phyloP scores from a whole-genome alignment of 2,329 filamentous ascomycete species.

The Penicillium aurantiogriseum region DNA sequence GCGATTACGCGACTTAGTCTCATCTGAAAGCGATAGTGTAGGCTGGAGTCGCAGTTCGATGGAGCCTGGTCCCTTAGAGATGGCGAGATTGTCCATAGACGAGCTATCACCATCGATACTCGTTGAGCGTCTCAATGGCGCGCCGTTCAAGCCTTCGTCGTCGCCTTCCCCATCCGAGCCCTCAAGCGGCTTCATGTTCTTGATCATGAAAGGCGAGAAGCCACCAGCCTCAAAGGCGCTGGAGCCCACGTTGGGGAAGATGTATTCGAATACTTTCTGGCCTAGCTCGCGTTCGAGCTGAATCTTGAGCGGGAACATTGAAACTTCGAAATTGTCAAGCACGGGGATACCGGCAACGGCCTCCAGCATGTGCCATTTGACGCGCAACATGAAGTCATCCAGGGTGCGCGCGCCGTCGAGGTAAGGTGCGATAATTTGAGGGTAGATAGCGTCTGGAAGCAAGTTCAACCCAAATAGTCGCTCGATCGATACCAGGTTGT shows the following conservation, averaged over 20 bases:
- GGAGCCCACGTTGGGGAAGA: constrained; percentile 80
- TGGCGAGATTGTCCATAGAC: constrained; percentile 47
- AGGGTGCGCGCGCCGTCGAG: constrained; percentile 62
- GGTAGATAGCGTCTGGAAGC: constrained; percentile 85
- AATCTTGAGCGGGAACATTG: constrained; percentile 86
- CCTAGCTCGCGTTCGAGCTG: constrained; percentile 91
- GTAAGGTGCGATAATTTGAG: constrained; percentile 92
- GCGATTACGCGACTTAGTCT: constrained; percentile 35
- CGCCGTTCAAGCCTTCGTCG: constrained; percentile 14
- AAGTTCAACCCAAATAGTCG: constrained; percentile 87
- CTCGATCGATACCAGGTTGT: constrained; percentile 86
- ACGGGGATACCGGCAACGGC: constrained; percentile 96
- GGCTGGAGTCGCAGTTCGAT: constrained; percentile 80
- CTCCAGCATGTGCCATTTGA: constrained; percentile 98
- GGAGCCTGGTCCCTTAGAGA: constrained; percentile 65
- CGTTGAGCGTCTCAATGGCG: constrained; percentile 28
- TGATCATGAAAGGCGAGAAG: constrained; percentile 54
- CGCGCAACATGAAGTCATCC: constrained; percentile 78
- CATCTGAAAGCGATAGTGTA: constrained; percentile 63
- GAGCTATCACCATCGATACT: constrained; percentile 42
- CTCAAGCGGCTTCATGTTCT: constrained; percentile 51
- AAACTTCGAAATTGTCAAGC: constrained; percentile 94
- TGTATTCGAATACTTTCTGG: constrained; percentile 92
- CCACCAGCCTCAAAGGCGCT: constrained; percentile 49
- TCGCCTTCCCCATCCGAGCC: constrained; percentile 49